phyloP scores from a whole-genome alignment of 2,329 filamentous ascomycete species.

The Annulohypoxylon truncatum region DNA sequence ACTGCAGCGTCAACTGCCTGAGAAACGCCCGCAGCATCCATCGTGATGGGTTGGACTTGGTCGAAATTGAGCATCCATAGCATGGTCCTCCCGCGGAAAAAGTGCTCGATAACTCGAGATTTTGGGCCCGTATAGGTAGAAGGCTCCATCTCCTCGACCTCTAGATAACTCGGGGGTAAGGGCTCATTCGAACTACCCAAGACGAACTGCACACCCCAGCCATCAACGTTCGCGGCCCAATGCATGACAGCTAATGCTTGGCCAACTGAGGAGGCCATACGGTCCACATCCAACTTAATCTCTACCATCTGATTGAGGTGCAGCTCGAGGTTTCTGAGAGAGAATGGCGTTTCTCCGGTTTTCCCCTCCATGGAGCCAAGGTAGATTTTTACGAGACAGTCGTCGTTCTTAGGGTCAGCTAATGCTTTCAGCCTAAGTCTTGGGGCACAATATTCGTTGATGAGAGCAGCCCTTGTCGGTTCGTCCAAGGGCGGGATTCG shows the following conservation, averaged over 20 bases:
- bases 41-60: constrained; percentile 40
- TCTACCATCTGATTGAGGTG: constrained; percentile 49
- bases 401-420: constrained; percentile 3
- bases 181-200: constrained; percentile 40
- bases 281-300: constrained; percentile 39
- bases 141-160: constrained; percentile 1
- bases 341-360: constrained; percentile 33
- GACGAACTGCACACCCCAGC: constrained; percentile 50
- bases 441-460: constrained; percentile 7
- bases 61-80: constrained; percentile 52
- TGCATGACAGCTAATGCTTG: constrained; percentile 49
- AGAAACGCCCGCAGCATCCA: constrained; percentile 40
- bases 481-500: neutral
- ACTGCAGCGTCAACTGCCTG: constrained; percentile 23
- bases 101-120: constrained; percentile 18
- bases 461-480: constrained; percentile 3
- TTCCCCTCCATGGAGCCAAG: constrained; percentile 17
- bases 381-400: constrained; percentile 26
- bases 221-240: constrained; percentile 49
- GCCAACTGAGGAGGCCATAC: constrained; percentile 43
- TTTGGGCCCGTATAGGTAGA: neutral
- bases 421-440: neutral
- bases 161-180: neutral
- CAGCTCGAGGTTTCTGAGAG: constrained; percentile 50
- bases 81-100: constrained; percentile 22